A percentile compares a stretch with the other conserved stretches of the same genome.
These are phyloP conservation scores for Phaeotremella skinneri DNA, from an alignment of 768 basidiomycete genomes.

Conservation along the genomic window DNA sequence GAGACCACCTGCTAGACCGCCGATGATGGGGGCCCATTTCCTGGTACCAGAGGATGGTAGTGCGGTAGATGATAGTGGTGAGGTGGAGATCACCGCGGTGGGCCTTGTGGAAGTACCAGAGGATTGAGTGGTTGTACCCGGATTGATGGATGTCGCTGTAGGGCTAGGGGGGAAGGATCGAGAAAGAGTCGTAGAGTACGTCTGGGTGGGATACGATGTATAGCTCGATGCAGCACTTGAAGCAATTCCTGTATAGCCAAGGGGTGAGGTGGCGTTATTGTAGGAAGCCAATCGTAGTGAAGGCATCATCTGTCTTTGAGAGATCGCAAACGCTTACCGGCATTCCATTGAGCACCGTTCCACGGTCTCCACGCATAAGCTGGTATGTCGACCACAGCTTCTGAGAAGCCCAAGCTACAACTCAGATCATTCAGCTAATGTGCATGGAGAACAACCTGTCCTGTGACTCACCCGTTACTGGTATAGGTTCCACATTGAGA, in stretches of 20 bases:
- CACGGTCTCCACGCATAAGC: conserved; percentile 20
- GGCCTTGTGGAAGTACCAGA: conserved; percentile 7
- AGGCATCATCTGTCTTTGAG: conserved; percentile 7
- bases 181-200: conserved; percentile 33
- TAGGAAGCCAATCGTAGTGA: neutral
- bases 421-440: neutral
- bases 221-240: conserved; percentile 5
- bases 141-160: neutral
- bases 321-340: neutral
- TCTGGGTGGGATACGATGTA: conserved; percentile 7
- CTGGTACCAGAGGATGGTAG: neutral
- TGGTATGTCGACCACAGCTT: conserved; percentile 15
- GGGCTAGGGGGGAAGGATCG: conserved; percentile 27
- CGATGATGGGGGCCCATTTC: conserved; percentile 29
- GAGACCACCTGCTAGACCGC: conserved; percentile 28
- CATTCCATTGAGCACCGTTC: conserved; percentile 12
- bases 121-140: conserved; percentile 3
- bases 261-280: neutral
- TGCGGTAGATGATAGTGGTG: conserved; percentile 6
- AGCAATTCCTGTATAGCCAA: neutral
- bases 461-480: conserved; percentile 6
- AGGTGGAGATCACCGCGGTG: conserved; percentile 5
- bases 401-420: conserved; percentile 19
- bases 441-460: neutral
- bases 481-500: conserved; percentile 10